Evolutionary conservation across 495 filamentous ascomycete species (phyloP), one percentile per base, ranked within the genome.

Genomic region (Aspergillus egyptiacus): DNA sequence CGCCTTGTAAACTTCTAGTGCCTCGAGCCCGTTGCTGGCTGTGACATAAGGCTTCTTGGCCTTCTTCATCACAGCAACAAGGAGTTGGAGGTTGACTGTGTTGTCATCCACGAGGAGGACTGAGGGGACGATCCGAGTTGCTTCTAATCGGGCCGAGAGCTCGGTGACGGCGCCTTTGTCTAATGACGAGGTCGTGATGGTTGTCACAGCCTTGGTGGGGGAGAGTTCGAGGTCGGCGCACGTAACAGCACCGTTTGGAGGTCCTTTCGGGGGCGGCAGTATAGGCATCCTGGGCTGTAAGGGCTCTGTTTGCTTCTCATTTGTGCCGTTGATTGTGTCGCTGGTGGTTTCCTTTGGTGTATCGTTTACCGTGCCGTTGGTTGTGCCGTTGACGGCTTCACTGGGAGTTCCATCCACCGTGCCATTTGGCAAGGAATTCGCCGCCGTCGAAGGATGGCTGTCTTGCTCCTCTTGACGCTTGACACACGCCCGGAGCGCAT

Each of bases 401-500:
- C 15, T 11, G 13, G 4, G 7, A 15, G 13, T 10, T 9, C 10
- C 9, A 15, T 33, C 27, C 15, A 22, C 7, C 19, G 20, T 19
- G 18, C 25, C 35, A 22, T 7, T 11, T 20, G 35, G 17, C 8
- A 23, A 15, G n/a, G n/a, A n/a, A n/a, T n/a, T n/a, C n/a, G n/a
- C n/a, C n/a, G n/a, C n/a, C n/a, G n/a, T n/a, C n/a, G n/a, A n/a
- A n/a, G n/a, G n/a, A n/a, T n/a, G n/a, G n/a, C n/a, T n/a, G n/a
- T n/a, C n/a, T n/a, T 43, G 40, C 11, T 39, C 23, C 32, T 46
- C n/a, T 5, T 50, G 54, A n/a, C 63, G 60, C 19, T 61, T 48
- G 14, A 61, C 39, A 31, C 60, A 66, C 4, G 56, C 44, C 18
- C 50, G 27, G 19, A 66, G 22, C 4, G 60, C 56, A 0, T 52